Percentiles rank a stretch among this genome's conserved stretches.
These are phyloP conservation scores for Obba rivulosa DNA, from an alignment of 768 basidiomycete species.

Conservation along the genomic window DNA sequence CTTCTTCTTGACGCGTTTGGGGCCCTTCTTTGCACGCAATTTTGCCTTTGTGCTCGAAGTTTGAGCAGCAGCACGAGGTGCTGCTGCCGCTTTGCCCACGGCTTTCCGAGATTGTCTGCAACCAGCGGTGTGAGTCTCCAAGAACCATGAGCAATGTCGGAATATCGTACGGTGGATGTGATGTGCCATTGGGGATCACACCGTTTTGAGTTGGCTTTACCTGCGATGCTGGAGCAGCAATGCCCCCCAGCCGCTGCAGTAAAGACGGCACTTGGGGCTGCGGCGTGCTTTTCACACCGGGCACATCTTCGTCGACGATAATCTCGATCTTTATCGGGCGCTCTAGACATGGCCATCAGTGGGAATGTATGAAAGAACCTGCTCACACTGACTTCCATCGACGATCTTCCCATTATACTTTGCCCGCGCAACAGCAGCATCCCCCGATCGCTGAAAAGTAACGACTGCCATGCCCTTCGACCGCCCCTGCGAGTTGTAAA, in stretches of 20 bases:
- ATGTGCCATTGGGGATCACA: neutral
- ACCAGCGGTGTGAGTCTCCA: neutral
- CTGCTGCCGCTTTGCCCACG: neutral
- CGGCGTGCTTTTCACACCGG: constrained; percentile 17
- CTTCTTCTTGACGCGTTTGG: constrained; percentile 63
- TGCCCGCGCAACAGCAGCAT: constrained; percentile 55
- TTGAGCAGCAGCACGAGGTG: neutral
- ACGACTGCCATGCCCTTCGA: constrained; percentile 83
- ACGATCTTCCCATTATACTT: constrained; percentile 78
- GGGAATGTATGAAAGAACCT: neutral
- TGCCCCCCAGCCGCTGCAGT: constrained; percentile 30
- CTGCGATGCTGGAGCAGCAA: neutral
- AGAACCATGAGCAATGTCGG: neutral
- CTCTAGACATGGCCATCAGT: constrained; percentile 31
- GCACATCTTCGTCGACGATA: constrained; percentile 41
- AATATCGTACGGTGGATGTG: neutral
- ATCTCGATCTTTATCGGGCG: constrained; percentile 65
- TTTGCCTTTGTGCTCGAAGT: constrained; percentile 8
- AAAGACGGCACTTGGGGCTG: constrained; percentile 31
- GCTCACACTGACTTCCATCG: constrained; percentile 44
- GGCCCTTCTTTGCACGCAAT: constrained; percentile 61
- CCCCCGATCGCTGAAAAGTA: constrained; percentile 54
- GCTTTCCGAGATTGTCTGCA: neutral
- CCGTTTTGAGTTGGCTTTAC: neutral
- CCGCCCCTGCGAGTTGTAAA: constrained; percentile 69